Percentiles rank a stretch among this genome's conserved stretches.
Conservation (phyloP, 495 filamentous ascomycete genomes). For the Aspergillus baeticus region DNA sequence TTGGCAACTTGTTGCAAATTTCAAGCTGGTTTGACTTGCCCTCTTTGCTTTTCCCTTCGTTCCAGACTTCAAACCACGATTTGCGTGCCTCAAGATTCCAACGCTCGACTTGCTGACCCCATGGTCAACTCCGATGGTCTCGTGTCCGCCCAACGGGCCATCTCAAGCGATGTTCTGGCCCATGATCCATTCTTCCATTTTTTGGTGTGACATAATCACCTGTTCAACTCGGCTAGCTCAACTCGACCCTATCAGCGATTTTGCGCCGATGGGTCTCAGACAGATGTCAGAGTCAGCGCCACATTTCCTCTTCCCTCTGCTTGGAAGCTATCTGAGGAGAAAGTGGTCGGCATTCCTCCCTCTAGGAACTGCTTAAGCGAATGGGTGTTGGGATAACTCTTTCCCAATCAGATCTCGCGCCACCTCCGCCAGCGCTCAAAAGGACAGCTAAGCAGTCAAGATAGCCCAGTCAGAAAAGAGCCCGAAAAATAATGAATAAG, state of each 20-base stretch:
- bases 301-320: not conserved
- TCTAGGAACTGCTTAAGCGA: not conserved
- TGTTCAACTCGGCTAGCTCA: constrained; percentile 5
- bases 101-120: constrained; percentile 16
- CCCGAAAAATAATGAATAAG: not conserved
- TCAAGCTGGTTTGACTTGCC: not conserved
- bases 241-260: constrained; percentile 16
- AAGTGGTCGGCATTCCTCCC: not conserved
- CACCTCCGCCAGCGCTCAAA: constrained; percentile 1
- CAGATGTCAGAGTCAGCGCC: constrained; percentile 12
- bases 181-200: constrained; percentile 8
- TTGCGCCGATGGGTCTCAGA: not conserved
- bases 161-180: constrained; percentile 13
- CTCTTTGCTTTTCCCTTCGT: not conserved
- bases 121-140: constrained; percentile 8
- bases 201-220: constrained; percentile 18
- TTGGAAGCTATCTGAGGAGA: not conserved
- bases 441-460: not conserved
- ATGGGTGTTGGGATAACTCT: not conserved
- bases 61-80: not conserved
- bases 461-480: constrained; percentile 1
- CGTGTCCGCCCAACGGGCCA: constrained; percentile 14
- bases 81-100: constrained; percentile 12
- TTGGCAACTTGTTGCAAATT: too few species aligned
- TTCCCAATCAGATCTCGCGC: not conserved